Conservation (phyloP, 805 yeast genomes). For the Metschnikowia reukaufii region DNA sequence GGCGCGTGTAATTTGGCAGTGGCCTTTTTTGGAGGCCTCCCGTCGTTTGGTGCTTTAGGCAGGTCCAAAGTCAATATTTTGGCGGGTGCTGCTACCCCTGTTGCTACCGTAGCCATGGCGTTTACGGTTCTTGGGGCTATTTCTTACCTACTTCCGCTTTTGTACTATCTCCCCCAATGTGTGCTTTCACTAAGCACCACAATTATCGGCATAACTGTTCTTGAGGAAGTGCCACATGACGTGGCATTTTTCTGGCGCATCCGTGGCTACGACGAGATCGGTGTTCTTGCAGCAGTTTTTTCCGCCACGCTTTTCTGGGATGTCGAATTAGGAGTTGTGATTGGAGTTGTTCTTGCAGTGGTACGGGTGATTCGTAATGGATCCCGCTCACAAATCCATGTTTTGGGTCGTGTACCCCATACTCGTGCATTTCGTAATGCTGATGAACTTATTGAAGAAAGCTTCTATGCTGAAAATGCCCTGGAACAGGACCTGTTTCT, state of each 20-base stretch:
- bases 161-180: slow-evolving; percentile 32
- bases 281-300: slow-evolving; percentile 25
- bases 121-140: slow-evolving; percentile 25
- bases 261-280: slow-evolving; percentile 25
- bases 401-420: slow-evolving; percentile 41
- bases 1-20: slow-evolving; percentile 31
- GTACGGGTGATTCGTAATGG: slow-evolving; percentile 39
- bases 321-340: slow-evolving; percentile 37
- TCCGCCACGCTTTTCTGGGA: slow-evolving; percentile 35
- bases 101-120: slow-evolving; percentile 38
- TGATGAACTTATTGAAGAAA: slow-evolving; percentile 53
- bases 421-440: slow-evolving; percentile 68
- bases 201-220: slow-evolving; percentile 52
- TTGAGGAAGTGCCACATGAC: slow-evolving; percentile 49
- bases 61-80: slow-evolving; percentile 29
- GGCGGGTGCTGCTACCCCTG: slow-evolving; percentile 52
- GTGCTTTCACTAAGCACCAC: slow-evolving; percentile 37
- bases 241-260: slow-evolving; percentile 23
- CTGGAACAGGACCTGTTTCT: no score
- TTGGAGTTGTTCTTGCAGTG: slow-evolving; percentile 38
- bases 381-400: slow-evolving; percentile 44
- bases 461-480: no score
- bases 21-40: slow-evolving; percentile 32
- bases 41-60: slow-evolving; percentile 39
- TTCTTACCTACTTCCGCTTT: slow-evolving; percentile 25